phyloP scores from a whole-genome alignment of 2,329 filamentous ascomycete genomes.

The Xylaria sp. region DNA sequence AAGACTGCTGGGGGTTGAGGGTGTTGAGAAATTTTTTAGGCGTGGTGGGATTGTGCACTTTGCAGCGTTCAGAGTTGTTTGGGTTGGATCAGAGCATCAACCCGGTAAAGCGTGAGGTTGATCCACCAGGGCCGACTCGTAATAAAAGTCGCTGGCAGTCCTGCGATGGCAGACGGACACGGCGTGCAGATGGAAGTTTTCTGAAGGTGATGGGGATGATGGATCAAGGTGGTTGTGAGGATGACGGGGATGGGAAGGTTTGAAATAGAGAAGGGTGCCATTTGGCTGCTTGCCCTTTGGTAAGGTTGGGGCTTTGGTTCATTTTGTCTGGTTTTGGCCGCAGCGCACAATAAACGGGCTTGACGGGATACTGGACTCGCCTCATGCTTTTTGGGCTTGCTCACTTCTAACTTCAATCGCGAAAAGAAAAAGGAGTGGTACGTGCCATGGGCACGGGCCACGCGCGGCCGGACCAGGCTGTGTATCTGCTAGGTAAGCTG shows the following conservation, averaged over 20 bases:
- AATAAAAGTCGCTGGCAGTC: neutral
- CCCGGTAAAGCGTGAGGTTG: slow-evolving; percentile 27
- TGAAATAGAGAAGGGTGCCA: slow-evolving; percentile 23
- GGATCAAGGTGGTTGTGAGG: slow-evolving; percentile 29
- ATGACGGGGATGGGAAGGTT: slow-evolving; percentile 25
- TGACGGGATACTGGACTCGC: slow-evolving; percentile 29
- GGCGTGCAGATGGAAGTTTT: neutral
- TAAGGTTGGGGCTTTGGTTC: slow-evolving; percentile 42
- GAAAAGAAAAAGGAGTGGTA: neutral
- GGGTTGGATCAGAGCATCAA: slow-evolving; percentile 27
- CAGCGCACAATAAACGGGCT: slow-evolving; percentile 35
- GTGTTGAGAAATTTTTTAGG: slow-evolving; percentile 13
- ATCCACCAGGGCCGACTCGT: slow-evolving; percentile 28
- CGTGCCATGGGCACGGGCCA: neutral
- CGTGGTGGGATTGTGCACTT: slow-evolving; percentile 27
- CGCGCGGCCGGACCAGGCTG: neutral
- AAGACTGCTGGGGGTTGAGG: slow-evolving; percentile 1
- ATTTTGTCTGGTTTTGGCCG: slow-evolving; percentile 38
- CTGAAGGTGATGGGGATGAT: slow-evolving; percentile 17
- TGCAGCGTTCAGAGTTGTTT: slow-evolving; percentile 17
- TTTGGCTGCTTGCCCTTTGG: slow-evolving; percentile 28
- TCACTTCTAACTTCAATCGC: neutral
- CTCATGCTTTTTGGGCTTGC: slow-evolving; percentile 32
- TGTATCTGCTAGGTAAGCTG: too few relatives aligned
- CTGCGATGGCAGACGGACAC: slow-evolving; percentile 1